Base-by-base conservation (phyloP, 257 asterid species). In the Plantago elongata region DNA sequence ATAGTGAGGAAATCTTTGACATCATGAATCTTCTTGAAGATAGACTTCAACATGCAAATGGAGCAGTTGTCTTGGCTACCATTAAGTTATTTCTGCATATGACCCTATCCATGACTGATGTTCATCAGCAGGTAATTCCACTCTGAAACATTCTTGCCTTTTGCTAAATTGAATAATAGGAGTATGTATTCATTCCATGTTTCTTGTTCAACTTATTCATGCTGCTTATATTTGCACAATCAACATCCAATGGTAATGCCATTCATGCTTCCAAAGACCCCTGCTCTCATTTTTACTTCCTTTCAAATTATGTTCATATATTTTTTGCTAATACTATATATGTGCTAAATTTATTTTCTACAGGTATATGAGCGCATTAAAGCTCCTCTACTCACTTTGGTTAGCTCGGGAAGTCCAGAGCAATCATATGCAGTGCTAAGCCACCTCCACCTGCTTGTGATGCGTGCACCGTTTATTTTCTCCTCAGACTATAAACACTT, bases 11-110 rank as follows among this genome's bases (percentile, higher is more conserved):
- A 84, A 83, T 93, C 77, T 93, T 93, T 70, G 99, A 93, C 85
- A 84, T 89, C 67, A 93, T 93, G 99, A 88, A 93, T 82, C 96
- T 93, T 76, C 97, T 93, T 45, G 99, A 93, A 81, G 99, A 93
- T 72, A 83, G 99, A 74, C 99, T 93, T 77, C 99, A 93, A 71
- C 99, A 93, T 81, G 99, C 99, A 61, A 93, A 93, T 70, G 93
- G 99, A 69, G 99, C 99, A 49, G 99, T 93, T 61, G 99, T 93
- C 77, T 79, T 93, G 89, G 94, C 96, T 72, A 85, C 95, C 60
- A 89, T 81, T 75, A 93, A 93, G 83, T 66, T 87, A 68, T 93
- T 89, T 73, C 80, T 93, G 63, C 99, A 89, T 66, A 62, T 87
- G 90, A 93, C 99, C 69, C 80, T 93, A 73, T 89, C 99, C 66